phyloP scores from a whole-genome alignment of 495 filamentous ascomycete genomes.

The Aspergillus olivimuriae region DNA sequence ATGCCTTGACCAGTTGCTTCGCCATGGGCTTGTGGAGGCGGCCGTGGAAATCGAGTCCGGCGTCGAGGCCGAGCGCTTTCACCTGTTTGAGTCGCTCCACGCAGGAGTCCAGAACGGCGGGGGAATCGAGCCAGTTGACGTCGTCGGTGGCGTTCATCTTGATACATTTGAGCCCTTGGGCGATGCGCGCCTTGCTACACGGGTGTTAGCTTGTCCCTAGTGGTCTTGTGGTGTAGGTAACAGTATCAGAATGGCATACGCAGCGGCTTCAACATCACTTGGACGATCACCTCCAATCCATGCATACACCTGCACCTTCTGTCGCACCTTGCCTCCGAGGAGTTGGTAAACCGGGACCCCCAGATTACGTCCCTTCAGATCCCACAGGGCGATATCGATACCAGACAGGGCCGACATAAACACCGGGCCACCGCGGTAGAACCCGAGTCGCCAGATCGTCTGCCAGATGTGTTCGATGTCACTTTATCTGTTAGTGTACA shows the following conservation, averaged over 20 bases:
- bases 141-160: conserved; percentile 87
- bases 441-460: conserved; percentile 59
- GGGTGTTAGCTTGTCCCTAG: neutral
- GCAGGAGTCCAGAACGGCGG: conserved; percentile 52
- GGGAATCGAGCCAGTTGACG: conserved; percentile 75
- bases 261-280: conserved; percentile 58
- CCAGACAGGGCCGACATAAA: conserved; percentile 77
- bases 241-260: conserved; percentile 22
- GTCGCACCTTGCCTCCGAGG: conserved; percentile 68
- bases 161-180: conserved; percentile 65
- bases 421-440: conserved; percentile 80
- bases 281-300: conserved; percentile 86
- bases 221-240: neutral
- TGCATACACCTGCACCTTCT: conserved; percentile 72
- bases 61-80: conserved; percentile 66
- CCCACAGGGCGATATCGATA: conserved; percentile 80
- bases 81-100: conserved; percentile 66
- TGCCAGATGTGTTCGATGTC: conserved; percentile 86
- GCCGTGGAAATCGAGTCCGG: conserved; percentile 73
- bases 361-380: conserved; percentile 58
- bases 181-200: conserved; percentile 49
- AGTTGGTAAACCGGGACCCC: conserved; percentile 68
- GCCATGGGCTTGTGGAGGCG: conserved; percentile 77
- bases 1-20: conserved; percentile 66
- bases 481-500: conserved; percentile 32